Evolutionary conservation across 306 rosid species (phyloP), one percentile per base, ranked within the genome.

Genomic region (Spatholobus suberectus): DNA sequence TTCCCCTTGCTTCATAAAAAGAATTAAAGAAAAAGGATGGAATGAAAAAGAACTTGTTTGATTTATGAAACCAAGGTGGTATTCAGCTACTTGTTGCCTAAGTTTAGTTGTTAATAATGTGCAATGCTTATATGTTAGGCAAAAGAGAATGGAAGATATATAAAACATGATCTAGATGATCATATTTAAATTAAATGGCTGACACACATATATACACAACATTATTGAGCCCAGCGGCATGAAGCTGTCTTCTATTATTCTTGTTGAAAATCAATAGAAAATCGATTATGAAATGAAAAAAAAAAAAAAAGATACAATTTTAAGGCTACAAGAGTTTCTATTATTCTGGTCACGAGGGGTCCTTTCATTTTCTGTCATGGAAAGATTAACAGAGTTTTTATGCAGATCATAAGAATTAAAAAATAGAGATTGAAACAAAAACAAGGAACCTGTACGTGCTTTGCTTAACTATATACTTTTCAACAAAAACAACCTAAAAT

Each of bases 61-160:
- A 81, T 75, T 81, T 41, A 40, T 62, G 77, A 46, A 83, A 79
- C 79, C 86, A 86, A 40, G 80, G 51, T 83, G 84, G 47, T 40
- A 70, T 75, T 78, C 85, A 73, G 35, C 21, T 63, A 27, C 44
- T 83, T 83, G 80, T 44, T 68, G 43, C 77, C 59, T 54, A 77
- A 75, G 49, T 82, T 78, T 29, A 46, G 72, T 81, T 74, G 75
- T 38, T 81, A 78, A 87, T 76, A 20, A 71, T 71, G 47, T 76
- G 65, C 70, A 80, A 65, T 32, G 62, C 54, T 77, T 47, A 26
- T 82, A 57, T 34, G 37, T 47, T 11, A 49, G 68, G 52, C 70
- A 67, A 67, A 75, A 63, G 59, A 66, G 65, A 73, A 73, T 55
- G 26, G 32, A 59, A 72, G 17, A 37, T 23, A 54, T 15, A 17